Base-by-base conservation (phyloP, 345 rosid genomes). In the Melaleuca alternifolia region DNA sequence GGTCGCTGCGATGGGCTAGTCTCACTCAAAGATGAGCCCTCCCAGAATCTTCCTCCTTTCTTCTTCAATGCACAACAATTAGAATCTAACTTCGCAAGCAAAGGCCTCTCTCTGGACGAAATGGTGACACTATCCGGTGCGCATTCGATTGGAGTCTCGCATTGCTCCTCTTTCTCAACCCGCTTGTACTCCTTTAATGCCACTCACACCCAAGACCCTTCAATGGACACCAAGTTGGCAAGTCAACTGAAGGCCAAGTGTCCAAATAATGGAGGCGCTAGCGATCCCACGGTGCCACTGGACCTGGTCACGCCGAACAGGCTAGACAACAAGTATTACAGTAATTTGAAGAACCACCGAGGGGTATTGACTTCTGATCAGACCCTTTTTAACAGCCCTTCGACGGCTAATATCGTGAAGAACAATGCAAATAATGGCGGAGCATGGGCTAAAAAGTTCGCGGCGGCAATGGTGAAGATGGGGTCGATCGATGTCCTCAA, bases 111-210 rank as follows among this genome's bases (percentile, higher is more conserved):
- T 3, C 30, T 28, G 24, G 86, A 85, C 3, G 92, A 90, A 24
- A 88, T 90, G 90, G 89, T 88, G 83, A 86, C 88, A 0, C 90
- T 90, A 15, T 89, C 90, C 6, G 89, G 92, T 1, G 90, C 89
- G 3, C 90, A 87, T 86, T 85, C 88, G 0, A 65, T 89, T 30
- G 92, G 89, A n/a, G 56, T 62, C 18, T 82, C 92, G 3, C 88
- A 57, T 26, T 90, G 92, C 83, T 86, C 85, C 15, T 56, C 77
- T 13, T 89, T 86, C 85, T 77, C 89, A n/a, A 26, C 14, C 48
- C 85, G 90, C 10, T 87, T 89, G 62, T 84, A 88, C 85, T 54
- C 86, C 12, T 57, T 50, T 26, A 86, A 56, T 84, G 15, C 13
- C 54, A 82, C 84, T 26, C 76, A 33, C 37, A 16, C 85, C 41